Conservation (phyloP, 208 protist genomes). For the Leishmania mexicana region DNA sequence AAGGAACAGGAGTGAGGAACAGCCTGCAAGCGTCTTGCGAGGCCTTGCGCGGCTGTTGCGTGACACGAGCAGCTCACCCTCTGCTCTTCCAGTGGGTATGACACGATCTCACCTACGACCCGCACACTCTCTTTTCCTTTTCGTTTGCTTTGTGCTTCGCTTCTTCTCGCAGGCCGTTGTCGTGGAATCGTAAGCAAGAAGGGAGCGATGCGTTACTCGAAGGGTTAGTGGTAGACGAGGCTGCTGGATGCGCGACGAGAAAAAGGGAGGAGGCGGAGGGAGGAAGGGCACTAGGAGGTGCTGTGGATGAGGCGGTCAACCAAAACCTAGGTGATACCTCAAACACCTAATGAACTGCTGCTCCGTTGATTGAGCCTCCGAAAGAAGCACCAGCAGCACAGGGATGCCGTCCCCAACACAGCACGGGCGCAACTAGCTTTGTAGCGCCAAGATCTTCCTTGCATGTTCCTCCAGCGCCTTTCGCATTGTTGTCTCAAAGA, state of each 20-base stretch:
- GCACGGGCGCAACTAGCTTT: conserved; percentile 22
- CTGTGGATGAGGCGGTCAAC: background rate
- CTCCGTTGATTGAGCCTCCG: background rate
- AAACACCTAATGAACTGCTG: background rate
- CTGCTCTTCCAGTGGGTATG: background rate
- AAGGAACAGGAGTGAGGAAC: background rate
- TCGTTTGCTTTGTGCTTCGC: background rate
- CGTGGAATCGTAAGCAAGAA: background rate
- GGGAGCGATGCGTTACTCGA: background rate
- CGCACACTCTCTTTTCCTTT: background rate
- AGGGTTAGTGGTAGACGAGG: background rate
- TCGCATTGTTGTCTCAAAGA: conserved; percentile 52
- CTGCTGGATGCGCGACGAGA: background rate
- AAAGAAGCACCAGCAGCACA: background rate
- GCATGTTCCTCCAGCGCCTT: conserved; percentile 61
- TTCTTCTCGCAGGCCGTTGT: background rate
- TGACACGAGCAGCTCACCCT: background rate
- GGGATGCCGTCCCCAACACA: background rate
- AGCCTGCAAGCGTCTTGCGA: background rate
- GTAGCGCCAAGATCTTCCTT: conserved; percentile 43
- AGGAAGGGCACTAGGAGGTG: background rate
- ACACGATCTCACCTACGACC: background rate
- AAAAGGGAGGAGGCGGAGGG: background rate
- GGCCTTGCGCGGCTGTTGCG: background rate
- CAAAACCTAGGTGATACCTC: background rate